These are phyloP conservation scores for Hanseniaspora taiwanica DNA, from an alignment of 805 yeast genomes.

Conservation along the genomic window DNA sequence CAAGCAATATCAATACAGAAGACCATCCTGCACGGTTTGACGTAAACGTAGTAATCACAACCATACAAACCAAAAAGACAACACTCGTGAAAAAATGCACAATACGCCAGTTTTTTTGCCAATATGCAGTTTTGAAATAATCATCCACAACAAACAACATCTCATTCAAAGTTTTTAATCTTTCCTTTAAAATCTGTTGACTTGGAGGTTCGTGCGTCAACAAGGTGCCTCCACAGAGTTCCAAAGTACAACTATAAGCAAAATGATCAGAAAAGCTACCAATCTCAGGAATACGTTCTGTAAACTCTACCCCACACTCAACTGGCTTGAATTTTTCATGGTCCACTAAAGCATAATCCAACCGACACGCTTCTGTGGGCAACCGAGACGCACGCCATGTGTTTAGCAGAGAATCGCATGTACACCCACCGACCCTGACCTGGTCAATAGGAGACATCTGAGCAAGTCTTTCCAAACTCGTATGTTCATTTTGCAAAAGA, in stretches of 20 bases:
- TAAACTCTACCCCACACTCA: constrained; percentile 60
- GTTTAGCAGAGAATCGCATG: constrained; percentile 79
- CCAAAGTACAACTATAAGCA: constrained; percentile 46
- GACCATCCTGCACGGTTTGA: constrained; percentile 44
- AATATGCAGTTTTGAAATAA: constrained; percentile 39
- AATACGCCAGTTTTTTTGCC: constrained; percentile 55
- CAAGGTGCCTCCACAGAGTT: too few relatives aligned
- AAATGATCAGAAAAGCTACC: constrained; percentile 90
- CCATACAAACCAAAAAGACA: constrained; percentile 36
- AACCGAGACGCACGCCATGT: constrained; percentile 58
- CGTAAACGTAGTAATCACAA: constrained; percentile 47
- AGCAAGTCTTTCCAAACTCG: constrained; percentile 30
- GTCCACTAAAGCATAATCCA: constrained; percentile 83
- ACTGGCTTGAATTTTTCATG: constrained; percentile 35
- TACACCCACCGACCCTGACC: constrained; percentile 60
- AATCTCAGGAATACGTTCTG: constrained; percentile 49
- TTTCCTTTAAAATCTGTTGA: too few relatives aligned
- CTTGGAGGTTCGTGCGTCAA: too few relatives aligned
- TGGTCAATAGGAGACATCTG: constrained; percentile 45
- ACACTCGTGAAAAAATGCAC: constrained; percentile 50
- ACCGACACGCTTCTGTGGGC: constrained; percentile 64
- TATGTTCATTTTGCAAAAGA: constrained; percentile 43
- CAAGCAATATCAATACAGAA: constrained; percentile 50
- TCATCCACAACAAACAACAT: constrained; percentile 33
- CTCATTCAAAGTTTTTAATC: constrained; percentile 29